Percentiles rank a stretch among this genome's conserved stretches.
Conservation (phyloP, 257 asterid species). For the Buddleja alternifolia region DNA sequence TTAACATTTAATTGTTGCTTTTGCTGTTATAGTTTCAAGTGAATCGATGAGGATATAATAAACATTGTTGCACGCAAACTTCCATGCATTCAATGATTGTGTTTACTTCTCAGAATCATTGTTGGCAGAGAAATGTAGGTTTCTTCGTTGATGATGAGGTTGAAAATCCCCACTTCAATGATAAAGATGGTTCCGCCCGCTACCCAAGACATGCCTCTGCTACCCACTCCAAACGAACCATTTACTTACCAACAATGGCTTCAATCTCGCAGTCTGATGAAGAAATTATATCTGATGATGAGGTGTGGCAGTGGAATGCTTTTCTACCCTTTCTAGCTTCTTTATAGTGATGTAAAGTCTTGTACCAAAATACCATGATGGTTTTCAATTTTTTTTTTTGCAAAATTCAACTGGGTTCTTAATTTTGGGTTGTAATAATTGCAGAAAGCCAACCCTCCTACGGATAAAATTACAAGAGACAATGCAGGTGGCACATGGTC, state of each 20-base stretch:
- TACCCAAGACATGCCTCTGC: conserved; percentile 33
- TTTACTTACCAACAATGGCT: conserved; percentile 33
- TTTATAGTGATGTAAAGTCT: conserved; percentile 15
- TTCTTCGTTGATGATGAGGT: conserved; percentile 56
- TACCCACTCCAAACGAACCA: conserved; percentile 34
- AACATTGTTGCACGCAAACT: conserved; percentile 1
- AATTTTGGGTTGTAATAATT: conserved; percentile 26
- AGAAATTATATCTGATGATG: conserved; percentile 56
- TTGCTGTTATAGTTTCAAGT: conserved; percentile 16
- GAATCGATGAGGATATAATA: background rate
- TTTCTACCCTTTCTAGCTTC: conserved; percentile 4
- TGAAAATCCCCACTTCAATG: conserved; percentile 61
- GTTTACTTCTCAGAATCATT: conserved; percentile 35
- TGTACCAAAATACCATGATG: background rate
- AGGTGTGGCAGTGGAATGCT: conserved; percentile 44
- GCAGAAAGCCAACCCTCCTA: conserved; percentile 43
- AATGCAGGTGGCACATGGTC: conserved; percentile 47
- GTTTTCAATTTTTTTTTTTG: too few relatives aligned
- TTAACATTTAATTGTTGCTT: background rate
- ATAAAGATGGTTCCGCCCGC: conserved; percentile 37
- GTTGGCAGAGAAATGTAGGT: conserved; percentile 46
- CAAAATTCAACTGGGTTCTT: conserved; percentile 14
- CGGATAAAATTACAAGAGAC: conserved; percentile 36
- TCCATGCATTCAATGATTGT: conserved; percentile 17
- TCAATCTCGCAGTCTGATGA: conserved; percentile 49